A percentile compares a stretch with the other conserved stretches of the same genome.
These are phyloP conservation scores for Pyrenula aspistea DNA, from an alignment of 495 filamentous ascomycete genomes.

Conservation along the genomic window DNA sequence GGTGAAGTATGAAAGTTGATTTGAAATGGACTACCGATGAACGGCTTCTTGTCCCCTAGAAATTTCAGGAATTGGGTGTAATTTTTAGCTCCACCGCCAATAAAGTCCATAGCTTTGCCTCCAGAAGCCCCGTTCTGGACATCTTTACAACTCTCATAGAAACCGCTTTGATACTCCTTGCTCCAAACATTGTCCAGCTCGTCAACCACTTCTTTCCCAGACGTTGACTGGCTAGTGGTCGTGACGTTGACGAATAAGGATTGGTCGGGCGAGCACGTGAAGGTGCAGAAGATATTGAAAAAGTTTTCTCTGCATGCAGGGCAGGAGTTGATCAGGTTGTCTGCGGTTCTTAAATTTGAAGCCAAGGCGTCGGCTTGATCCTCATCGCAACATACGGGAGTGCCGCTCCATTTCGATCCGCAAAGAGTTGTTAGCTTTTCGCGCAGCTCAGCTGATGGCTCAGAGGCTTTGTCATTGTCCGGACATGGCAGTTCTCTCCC, in stretches of 20 bases:
- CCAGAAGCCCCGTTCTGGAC: conserved; percentile 95
- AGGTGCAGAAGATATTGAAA: conserved; percentile 93
- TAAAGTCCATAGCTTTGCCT: conserved; percentile 82
- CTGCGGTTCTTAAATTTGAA: conserved; percentile 73
- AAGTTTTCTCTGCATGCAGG: conserved; percentile 96
- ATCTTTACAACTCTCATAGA: conserved; percentile 96
- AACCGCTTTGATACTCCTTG: conserved; percentile 72
- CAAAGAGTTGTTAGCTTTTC: conserved; percentile 75
- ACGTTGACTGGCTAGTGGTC: conserved; percentile 47
- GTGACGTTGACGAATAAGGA: conserved; percentile 94
- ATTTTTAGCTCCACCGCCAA: conserved; percentile 89
- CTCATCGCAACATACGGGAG: conserved; percentile 69
- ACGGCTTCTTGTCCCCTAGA: conserved; percentile 75
- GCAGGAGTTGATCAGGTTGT: conserved; percentile 79
- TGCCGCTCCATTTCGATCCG: conserved; percentile 70
- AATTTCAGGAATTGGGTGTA: conserved; percentile 77
- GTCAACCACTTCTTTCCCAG: conserved; percentile 62
- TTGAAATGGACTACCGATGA: conserved; percentile 87
- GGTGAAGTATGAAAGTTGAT: conserved; percentile 68
- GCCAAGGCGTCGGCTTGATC: conserved; percentile 74
- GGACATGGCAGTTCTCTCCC: conserved; percentile 79
- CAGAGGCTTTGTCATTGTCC: conserved; percentile 76
- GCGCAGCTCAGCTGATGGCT: conserved; percentile 55
- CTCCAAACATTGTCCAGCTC: conserved; percentile 88
- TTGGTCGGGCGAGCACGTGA: conserved; percentile 94